These are phyloP conservation scores for Ogataea saltuana DNA, from an alignment of 805 yeast species.

Conservation along the genomic window DNA sequence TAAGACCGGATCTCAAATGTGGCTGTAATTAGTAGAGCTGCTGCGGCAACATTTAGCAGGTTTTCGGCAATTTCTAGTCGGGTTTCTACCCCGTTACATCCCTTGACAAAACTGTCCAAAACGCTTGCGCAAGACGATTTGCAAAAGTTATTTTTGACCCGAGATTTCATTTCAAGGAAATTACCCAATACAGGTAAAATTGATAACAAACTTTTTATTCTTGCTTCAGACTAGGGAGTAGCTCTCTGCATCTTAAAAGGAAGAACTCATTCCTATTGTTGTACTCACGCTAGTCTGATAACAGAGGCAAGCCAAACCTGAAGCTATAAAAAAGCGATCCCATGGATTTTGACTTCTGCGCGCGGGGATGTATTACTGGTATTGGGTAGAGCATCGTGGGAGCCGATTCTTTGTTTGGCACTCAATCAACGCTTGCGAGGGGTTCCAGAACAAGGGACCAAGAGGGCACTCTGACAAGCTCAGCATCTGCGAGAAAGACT, in stretches of 20 bases:
- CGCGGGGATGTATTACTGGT: too few species aligned
- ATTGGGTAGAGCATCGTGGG: too few species aligned
- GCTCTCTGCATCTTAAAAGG: background rate
- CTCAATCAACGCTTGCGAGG: too few species aligned
- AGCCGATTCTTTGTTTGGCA: too few species aligned
- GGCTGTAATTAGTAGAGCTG: background rate
- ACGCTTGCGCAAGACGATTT: background rate
- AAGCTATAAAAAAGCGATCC: background rate
- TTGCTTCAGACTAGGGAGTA: background rate
- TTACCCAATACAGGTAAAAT: constrained; percentile 7
- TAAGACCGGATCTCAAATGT: background rate
- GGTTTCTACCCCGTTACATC: too few species aligned
- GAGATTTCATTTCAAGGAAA: background rate
- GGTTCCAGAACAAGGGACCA: too few species aligned
- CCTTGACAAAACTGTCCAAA: too few species aligned
- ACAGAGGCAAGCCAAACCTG: background rate
- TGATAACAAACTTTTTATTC: background rate
- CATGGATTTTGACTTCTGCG: background rate
- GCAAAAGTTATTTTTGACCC: background rate
- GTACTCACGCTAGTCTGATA: background rate
- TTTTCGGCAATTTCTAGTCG: too few species aligned
- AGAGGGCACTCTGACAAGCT: too few species aligned
- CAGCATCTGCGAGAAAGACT: too few species aligned
- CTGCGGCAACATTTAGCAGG: too few species aligned
- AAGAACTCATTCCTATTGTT: background rate